A percentile compares a stretch with the other conserved stretches of the same genome.
phyloP scores from a whole-genome alignment of 257 asterid genomes.

The Plantago major region DNA sequence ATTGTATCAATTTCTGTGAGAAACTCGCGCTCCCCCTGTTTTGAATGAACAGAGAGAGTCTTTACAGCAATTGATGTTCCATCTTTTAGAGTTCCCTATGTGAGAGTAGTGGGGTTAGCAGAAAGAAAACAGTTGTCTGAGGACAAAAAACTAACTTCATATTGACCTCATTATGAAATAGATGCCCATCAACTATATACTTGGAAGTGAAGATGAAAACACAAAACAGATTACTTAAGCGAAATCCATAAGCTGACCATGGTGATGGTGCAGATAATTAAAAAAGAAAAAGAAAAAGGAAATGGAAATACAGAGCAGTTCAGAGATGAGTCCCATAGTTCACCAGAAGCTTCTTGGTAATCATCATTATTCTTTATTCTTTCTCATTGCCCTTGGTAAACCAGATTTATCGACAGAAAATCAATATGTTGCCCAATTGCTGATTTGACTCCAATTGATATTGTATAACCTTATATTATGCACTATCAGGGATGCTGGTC shows the following conservation, averaged over 20 bases:
- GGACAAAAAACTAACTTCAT: constrained; percentile 12
- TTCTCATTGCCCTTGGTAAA: neutral
- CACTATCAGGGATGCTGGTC: constrained; percentile 8
- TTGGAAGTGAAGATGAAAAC: no score
- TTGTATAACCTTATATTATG: constrained; percentile 1
- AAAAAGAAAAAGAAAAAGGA: neutral
- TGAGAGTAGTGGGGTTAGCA: constrained; percentile 32
- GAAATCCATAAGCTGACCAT: constrained; percentile 16
- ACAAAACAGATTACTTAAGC: constrained; percentile 12
- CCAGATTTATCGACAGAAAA: constrained; percentile 11
- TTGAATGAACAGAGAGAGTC: constrained; percentile 72
- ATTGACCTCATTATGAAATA: constrained; percentile 3
- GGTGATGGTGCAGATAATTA: constrained; percentile 3
- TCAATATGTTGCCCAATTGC: constrained; percentile 13
- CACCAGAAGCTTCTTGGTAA: constrained; percentile 15
- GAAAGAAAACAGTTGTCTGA: constrained; percentile 11
- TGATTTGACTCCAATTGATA: constrained; percentile 7
- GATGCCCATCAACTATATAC: constrained; percentile 9
- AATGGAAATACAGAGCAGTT: neutral
- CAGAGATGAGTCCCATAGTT: constrained; percentile 14
- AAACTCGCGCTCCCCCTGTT: constrained; percentile 80
- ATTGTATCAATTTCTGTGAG: constrained; percentile 78
- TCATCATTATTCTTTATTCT: neutral
- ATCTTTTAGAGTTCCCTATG: constrained; percentile 61
- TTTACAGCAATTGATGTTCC: constrained; percentile 69